Evolutionary conservation across 2,329 filamentous ascomycete species (phyloP), one percentile per base, ranked within the genome.

Genomic region (Cercospora sp.): DNA sequence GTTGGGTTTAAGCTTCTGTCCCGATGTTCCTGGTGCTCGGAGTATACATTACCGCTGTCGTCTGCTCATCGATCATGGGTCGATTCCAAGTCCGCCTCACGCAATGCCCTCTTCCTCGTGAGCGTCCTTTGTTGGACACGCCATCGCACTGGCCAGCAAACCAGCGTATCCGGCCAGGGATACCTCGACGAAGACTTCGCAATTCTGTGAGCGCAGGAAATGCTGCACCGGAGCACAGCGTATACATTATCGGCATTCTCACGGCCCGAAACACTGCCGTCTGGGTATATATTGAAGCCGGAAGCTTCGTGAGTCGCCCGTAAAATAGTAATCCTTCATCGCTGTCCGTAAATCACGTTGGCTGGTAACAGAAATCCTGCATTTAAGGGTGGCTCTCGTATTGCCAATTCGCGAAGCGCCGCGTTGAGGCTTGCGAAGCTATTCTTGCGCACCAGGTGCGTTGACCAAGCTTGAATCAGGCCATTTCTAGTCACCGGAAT

Each of bases 231-330:
- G 24, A 60, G 58, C n/a, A 12, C 21, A 40, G n/a, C 30, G 21
- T 43, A 13, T 24, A 63, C 21, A 6, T 28, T 24, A 58, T 30
- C 62, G 62, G 51, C 51, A 26, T 12, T 37, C 51, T 40, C 37
- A 21, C 62, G 62, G 51, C 32, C 61, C 62, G 62, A 65, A 21
- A 28, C 53, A 45, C 8, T 28, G 51, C 51, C 34, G 62, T 59
- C 51, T 49, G 43, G 30, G 45, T 16, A 37, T 28, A 55, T 26
- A 26, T 65, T 16, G 32, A 32, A 26, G 51, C 62, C 62, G 62
- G 32, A 65, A 65, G 62, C 34, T 45, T 59, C 51, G 51, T 43
- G 51, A 64, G 49, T 57, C 49, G 51, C 12, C 16, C 13, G 16
- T 16, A 16, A 7, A 4, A 40, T n/a, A 37, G 40, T 34, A 37